Evolutionary conservation across 2,329 filamentous ascomycete genomes (phyloP).

Genomic region (Thielaviopsis cerberus): DNA sequence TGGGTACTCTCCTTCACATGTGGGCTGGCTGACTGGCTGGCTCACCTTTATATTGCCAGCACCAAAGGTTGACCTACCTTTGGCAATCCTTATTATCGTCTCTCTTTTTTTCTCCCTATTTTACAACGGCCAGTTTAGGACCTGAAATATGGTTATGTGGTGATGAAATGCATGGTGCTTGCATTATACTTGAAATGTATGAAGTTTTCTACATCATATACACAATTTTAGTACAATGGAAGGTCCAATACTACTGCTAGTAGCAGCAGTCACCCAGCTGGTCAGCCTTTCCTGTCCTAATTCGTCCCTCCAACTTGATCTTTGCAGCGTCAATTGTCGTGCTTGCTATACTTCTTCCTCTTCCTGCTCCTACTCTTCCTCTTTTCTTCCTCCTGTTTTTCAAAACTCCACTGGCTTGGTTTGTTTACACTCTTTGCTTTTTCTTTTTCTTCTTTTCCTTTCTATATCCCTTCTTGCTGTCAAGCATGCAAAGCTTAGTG

Average conservation of each 20-base stretch:
- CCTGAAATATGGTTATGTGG: too few species aligned
- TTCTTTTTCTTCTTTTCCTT: background rate
- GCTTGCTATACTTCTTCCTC: conserved; percentile 13
- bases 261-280: too few species aligned
- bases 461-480: too few species aligned
- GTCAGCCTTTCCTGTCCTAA: background rate
- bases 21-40: background rate
- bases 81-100: too few species aligned
- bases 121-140: too few species aligned
- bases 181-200: too few species aligned
- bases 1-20: background rate
- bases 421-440: background rate
- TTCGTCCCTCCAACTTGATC: background rate
- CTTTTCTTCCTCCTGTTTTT: background rate
- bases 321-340: background rate
- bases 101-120: too few species aligned
- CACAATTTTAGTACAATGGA: too few species aligned
- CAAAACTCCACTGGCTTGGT: background rate
- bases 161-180: too few species aligned
- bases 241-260: too few species aligned
- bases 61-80: too few species aligned
- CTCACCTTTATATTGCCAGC: background rate
- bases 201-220: too few species aligned
- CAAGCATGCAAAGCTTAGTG: background rate
- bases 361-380: background rate